A percentile compares a stretch with the other conserved stretches of the same genome.
These are phyloP conservation scores for Thalassia testudinum DNA, from an alignment of 116 monocot species.

Conservation along the genomic window DNA sequence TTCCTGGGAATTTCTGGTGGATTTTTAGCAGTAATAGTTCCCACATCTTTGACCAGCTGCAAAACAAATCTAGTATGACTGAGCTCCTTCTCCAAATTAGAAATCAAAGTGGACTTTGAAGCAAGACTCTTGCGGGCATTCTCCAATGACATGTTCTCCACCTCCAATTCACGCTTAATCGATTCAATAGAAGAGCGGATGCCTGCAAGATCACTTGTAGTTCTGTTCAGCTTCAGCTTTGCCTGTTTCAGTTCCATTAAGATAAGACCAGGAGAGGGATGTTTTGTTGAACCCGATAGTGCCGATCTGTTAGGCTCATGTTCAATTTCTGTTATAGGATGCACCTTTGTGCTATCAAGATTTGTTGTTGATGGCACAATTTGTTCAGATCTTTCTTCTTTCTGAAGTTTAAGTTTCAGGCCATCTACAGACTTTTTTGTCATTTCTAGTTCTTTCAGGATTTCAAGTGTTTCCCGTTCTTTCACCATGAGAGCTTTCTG, in stretches of 20 bases:
- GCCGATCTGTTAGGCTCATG: neutral
- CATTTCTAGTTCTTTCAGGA: slow-evolving; percentile 65
- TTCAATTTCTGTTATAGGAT: slow-evolving; percentile 15
- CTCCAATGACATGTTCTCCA: slow-evolving; percentile 32
- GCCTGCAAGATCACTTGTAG: slow-evolving; percentile 24
- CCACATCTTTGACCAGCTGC: slow-evolving; percentile 19
- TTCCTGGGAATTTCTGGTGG: slow-evolving; percentile 28
- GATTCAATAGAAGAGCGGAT: slow-evolving; percentile 29
- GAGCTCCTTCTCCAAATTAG: slow-evolving; percentile 45
- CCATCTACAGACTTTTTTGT: slow-evolving; percentile 50
- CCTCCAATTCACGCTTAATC: slow-evolving; percentile 25
- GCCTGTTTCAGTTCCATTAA: slow-evolving; percentile 53
- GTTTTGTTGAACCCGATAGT: slow-evolving; percentile 1
- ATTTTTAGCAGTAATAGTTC: slow-evolving; percentile 4
- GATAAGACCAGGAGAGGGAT: slow-evolving; percentile 32
- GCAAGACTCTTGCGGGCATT: slow-evolving; percentile 33
- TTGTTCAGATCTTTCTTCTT: slow-evolving; percentile 30
- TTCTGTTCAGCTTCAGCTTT: slow-evolving; percentile 42
- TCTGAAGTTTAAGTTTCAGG: slow-evolving; percentile 41
- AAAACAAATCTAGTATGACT: slow-evolving; percentile 35
- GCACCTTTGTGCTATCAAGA: slow-evolving; percentile 12
- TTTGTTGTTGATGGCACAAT: slow-evolving; percentile 2
- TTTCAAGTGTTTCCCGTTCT: slow-evolving; percentile 63
- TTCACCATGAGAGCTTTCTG: slow-evolving; percentile 73
- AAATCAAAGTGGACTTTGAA: slow-evolving; percentile 29